A percentile compares a stretch with the other conserved stretches of the same genome.
Conservation (phyloP, 106 monocot genomes). For the Acanthochlamys bracteata region DNA sequence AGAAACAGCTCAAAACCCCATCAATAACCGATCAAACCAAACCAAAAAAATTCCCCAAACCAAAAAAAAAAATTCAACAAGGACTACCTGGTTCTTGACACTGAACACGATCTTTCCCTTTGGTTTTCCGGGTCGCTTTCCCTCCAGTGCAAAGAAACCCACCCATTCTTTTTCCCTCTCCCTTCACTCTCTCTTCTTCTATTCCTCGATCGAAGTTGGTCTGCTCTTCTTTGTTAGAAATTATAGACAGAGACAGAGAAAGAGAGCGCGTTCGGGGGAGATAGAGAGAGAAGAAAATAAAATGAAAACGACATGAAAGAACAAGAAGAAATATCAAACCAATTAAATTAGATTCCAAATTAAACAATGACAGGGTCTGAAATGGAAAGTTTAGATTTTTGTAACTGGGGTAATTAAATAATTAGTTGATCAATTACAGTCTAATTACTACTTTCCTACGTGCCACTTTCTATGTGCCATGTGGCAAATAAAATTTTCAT, state of each 20-base stretch:
- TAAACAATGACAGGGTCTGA: too few species aligned
- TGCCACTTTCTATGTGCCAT: too few species aligned
- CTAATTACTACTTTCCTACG: too few species aligned
- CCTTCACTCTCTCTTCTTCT: background rate
- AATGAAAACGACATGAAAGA: too few species aligned
- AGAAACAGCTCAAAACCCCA: background rate
- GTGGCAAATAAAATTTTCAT: too few species aligned
- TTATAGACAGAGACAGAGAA: background rate
- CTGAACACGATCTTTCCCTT: background rate
- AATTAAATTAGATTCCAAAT: too few species aligned
- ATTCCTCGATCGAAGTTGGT: background rate
- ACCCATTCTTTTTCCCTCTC: background rate
- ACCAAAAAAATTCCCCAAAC: background rate
- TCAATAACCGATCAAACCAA: background rate
- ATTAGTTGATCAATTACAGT: too few species aligned
- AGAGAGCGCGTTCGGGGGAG: background rate
- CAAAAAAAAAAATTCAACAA: background rate
- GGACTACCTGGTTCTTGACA: background rate
- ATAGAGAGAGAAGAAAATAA: too few species aligned
- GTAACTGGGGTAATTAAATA: too few species aligned
- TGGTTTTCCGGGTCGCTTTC: background rate
- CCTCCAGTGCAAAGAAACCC: background rate
- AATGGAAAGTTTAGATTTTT: too few species aligned
- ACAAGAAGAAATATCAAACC: too few species aligned
- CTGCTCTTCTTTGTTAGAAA: background rate